A percentile compares a stretch with the other conserved stretches of the same genome.
Conservation (phyloP, 768 basidiomycete genomes). For the Boletus sp. region DNA sequence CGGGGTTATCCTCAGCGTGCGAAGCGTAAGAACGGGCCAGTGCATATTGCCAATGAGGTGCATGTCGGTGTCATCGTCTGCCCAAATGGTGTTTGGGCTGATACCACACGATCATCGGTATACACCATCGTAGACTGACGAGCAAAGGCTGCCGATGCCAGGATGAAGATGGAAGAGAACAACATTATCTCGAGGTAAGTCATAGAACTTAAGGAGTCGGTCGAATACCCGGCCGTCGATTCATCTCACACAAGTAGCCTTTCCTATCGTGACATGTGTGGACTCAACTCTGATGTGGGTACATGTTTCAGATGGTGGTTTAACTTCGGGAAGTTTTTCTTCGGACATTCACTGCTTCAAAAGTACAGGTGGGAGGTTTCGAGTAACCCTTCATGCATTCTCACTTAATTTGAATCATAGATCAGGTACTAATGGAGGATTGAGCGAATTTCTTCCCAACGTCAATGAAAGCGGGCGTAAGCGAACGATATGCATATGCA, state of each 20-base stretch:
- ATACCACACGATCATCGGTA: too few species aligned
- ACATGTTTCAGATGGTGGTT: neutral
- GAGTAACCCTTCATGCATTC: neutral
- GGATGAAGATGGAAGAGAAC: constrained; percentile 50
- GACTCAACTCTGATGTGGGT: constrained; percentile 71
- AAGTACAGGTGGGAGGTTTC: constrained; percentile 27
- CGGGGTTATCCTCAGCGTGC: constrained; percentile 47
- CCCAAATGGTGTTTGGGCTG: constrained; percentile 53
- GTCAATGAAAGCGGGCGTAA: constrained; percentile 35
- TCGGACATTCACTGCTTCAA: constrained; percentile 29
- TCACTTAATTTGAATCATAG: neutral
- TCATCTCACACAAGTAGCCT: constrained; percentile 8
- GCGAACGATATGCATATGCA: constrained; percentile 8
- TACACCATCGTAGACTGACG: too few species aligned
- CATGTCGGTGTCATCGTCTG: constrained; percentile 38
- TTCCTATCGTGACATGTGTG: constrained; percentile 71
- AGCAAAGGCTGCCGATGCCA: constrained; percentile 50
- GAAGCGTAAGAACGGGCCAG: constrained; percentile 37
- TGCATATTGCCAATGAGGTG: constrained; percentile 22
- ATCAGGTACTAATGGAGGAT: constrained; percentile 31
- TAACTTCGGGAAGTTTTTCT: constrained; percentile 47
- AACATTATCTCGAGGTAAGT: constrained; percentile 49
- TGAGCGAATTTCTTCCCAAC: constrained; percentile 26
- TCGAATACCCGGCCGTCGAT: neutral
- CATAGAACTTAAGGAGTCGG: neutral